phyloP scores from a whole-genome alignment of 345 rosid species.

The Kandelia obovata region DNA sequence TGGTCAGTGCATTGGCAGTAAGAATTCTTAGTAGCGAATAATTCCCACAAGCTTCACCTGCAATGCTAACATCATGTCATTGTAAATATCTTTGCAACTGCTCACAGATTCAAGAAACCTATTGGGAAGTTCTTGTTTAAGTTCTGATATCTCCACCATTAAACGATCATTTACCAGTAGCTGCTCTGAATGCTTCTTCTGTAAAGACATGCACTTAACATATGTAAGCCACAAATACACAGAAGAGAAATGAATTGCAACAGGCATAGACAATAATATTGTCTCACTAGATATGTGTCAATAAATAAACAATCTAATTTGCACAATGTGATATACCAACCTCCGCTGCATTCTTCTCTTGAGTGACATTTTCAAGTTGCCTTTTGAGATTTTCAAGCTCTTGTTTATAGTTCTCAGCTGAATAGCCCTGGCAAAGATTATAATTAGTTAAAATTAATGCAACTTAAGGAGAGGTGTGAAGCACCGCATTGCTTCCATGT shows the following conservation, averaged over 20 bases:
- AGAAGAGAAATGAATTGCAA: constrained; percentile 1
- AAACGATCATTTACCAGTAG: constrained; percentile 43
- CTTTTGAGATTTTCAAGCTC: constrained; percentile 59
- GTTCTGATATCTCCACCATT: constrained; percentile 56
- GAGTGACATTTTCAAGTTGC: constrained; percentile 47
- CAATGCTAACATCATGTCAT: constrained; percentile 44
- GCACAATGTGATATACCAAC: constrained; percentile 35
- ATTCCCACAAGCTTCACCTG: constrained; percentile 45
- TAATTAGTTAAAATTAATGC: neutral
- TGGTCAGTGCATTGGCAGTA: neutral
- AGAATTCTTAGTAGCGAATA: constrained; percentile 2
- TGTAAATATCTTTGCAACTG: constrained; percentile 47
- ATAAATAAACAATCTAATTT: neutral
- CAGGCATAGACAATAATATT: neutral
- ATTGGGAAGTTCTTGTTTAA: constrained; percentile 58
- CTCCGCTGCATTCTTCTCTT: constrained; percentile 64
- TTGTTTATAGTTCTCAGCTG: constrained; percentile 29
- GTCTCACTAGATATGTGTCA: neutral
- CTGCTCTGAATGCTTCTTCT: constrained; percentile 65
- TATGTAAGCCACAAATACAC: neutral
- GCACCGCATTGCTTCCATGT: neutral
- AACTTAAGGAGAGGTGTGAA: neutral
- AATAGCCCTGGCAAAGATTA: constrained; percentile 32
- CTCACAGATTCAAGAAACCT: constrained; percentile 44
- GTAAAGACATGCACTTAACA: constrained; percentile 11